Evolutionary conservation across 148 eudicot genomes (phyloP).

Genomic region (Tetragonia tetragonoides): DNA sequence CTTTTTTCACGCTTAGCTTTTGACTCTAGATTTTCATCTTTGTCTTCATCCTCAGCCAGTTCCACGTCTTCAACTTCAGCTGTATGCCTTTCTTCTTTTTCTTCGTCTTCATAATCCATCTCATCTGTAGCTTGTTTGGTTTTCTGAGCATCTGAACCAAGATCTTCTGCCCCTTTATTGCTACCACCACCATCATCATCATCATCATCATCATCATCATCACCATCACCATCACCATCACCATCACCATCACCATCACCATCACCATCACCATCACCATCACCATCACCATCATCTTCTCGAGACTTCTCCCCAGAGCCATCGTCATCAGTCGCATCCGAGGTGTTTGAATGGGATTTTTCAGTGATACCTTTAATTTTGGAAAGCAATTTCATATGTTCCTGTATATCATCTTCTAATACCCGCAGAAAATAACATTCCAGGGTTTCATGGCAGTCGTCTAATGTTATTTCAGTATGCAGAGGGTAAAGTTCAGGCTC

Average conservation of each 20-base stretch:
- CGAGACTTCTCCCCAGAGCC: slow-evolving; percentile 21
- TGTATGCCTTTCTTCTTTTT: slow-evolving; percentile 29
- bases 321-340: slow-evolving; percentile 46
- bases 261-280: slow-evolving; percentile 25
- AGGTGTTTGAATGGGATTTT: slow-evolving; percentile 32
- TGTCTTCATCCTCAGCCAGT: slow-evolving; percentile 27
- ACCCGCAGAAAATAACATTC: slow-evolving; percentile 39
- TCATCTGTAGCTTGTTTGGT: slow-evolving; percentile 72
- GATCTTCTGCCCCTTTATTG: slow-evolving; percentile 61
- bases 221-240: slow-evolving; percentile 28
- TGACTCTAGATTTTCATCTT: slow-evolving; percentile 27
- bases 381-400: slow-evolving; percentile 54
- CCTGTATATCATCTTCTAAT: slow-evolving; percentile 69
- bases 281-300: slow-evolving; percentile 26
- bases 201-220: slow-evolving; percentile 25
- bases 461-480: slow-evolving; percentile 43
- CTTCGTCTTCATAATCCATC: slow-evolving; percentile 75
- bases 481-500: slow-evolving; percentile 48
- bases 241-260: slow-evolving; percentile 34
- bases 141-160: slow-evolving; percentile 60
- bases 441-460: slow-evolving; percentile 55
- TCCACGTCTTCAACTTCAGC: slow-evolving; percentile 36
- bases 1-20: slow-evolving; percentile 21
- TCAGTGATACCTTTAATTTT: slow-evolving; percentile 67
- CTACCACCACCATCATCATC: slow-evolving; percentile 35